These are phyloP conservation scores for Pythium dissimile DNA, from an alignment of 352 stramenopile species.

Conservation along the genomic window DNA sequence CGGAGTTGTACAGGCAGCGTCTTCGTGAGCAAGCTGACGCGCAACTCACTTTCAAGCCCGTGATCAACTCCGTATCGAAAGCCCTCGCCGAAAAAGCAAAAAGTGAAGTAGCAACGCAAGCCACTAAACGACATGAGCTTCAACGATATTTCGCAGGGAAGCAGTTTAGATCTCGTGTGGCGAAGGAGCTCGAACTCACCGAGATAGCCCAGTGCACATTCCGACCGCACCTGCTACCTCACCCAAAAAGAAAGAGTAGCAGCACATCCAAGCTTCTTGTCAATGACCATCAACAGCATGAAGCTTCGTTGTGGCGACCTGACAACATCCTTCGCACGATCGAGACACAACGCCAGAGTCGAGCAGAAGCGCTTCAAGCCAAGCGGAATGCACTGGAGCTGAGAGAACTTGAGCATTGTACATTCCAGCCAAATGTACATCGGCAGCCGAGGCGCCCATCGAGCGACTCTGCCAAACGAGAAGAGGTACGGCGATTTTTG, in stretches of 20 bases:
- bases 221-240: conserved; percentile 39
- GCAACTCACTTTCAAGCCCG: conserved; percentile 71
- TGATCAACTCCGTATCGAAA: conserved; percentile 76
- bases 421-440: conserved; percentile 57
- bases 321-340: conserved; percentile 70
- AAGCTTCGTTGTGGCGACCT: conserved; percentile 45
- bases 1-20: conserved; percentile 57
- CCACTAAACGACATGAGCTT: conserved; percentile 22
- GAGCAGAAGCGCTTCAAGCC: conserved; percentile 52
- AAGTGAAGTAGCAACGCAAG: conserved; percentile 29
- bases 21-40: conserved; percentile 48
- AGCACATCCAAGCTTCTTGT: conserved; percentile 44
- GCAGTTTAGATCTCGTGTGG: conserved; percentile 63
- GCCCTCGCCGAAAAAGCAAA: conserved; percentile 47
- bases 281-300: conserved; percentile 19
- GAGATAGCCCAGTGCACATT: conserved; percentile 73
- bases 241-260: conserved; percentile 23
- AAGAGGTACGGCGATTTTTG: neutral
- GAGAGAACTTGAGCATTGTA: conserved; percentile 75
- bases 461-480: neutral
- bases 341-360: conserved; percentile 50
- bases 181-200: conserved; percentile 61
- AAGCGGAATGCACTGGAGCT: conserved; percentile 58
- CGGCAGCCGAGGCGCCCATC: neutral
- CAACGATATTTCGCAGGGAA: conserved; percentile 64